A percentile compares a stretch with the other conserved stretches of the same genome.
phyloP scores from a whole-genome alignment of 1,139 yeast genomes.

The Kurtzmaniella natalensis region DNA sequence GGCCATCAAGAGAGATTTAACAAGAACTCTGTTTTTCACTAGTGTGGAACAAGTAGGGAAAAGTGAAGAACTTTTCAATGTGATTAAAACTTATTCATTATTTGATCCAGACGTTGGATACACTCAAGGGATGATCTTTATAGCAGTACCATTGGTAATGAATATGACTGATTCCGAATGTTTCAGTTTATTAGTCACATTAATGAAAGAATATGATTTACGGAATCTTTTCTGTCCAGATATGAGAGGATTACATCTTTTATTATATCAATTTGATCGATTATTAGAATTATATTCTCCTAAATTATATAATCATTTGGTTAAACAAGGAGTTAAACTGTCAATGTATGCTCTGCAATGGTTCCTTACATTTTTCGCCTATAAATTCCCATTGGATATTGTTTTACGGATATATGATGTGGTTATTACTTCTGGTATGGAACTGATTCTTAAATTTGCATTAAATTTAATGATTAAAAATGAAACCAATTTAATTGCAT shows the following conservation, averaged over 20 bases:
- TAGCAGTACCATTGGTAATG: slow-evolving; percentile 78
- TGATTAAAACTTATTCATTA: slow-evolving; percentile 78
- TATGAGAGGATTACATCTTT: slow-evolving; percentile 88
- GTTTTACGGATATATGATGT: slow-evolving; percentile 82
- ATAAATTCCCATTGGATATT: slow-evolving; percentile 82
- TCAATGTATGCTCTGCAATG: slow-evolving; percentile 96
- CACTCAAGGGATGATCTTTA: slow-evolving; percentile 96
- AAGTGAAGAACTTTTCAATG: slow-evolving; percentile 59
- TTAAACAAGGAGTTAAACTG: slow-evolving; percentile 79
- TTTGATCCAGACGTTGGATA: slow-evolving; percentile 94
- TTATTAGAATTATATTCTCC: slow-evolving; percentile 70
- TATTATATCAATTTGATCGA: slow-evolving; percentile 85
- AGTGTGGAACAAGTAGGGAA: slow-evolving; percentile 49
- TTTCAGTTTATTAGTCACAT: slow-evolving; percentile 70
- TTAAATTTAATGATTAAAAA: slow-evolving; percentile 71
- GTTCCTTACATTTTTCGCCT: slow-evolving; percentile 92
- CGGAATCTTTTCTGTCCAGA: slow-evolving; percentile 77
- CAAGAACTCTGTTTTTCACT: slow-evolving; percentile 79
- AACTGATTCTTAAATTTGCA: slow-evolving; percentile 76
- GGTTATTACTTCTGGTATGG: slow-evolving; percentile 84
- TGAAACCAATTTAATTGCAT: slow-evolving; percentile 50
- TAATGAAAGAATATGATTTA: slow-evolving; percentile 81
- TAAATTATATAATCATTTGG: slow-evolving; percentile 65
- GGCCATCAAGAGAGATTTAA: slow-evolving; percentile 74
- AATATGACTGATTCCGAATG: slow-evolving; percentile 83